Percentiles rank a stretch among this genome's conserved stretches.
phyloP scores from a whole-genome alignment of 371 early-diverging fungal genomes.

The Actinomortierella wolfii region DNA sequence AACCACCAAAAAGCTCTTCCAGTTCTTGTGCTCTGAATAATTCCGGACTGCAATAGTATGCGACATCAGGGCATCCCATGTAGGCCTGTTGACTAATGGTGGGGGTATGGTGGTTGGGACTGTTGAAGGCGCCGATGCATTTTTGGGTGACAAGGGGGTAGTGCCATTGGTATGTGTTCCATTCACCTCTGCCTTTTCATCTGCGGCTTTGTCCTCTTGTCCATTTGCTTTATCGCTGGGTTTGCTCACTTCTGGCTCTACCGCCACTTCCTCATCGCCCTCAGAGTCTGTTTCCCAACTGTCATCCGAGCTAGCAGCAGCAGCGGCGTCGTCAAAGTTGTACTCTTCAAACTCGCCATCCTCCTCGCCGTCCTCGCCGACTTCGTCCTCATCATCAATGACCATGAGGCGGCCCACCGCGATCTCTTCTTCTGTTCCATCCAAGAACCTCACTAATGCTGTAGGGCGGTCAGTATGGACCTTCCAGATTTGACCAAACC shows the following conservation, averaged over 20 bases:
- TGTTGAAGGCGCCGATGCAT: too few species aligned
- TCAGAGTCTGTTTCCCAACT: conserved; percentile 48
- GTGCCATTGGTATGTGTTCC: too few species aligned
- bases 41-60: too few species aligned
- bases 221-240: conserved; percentile 1
- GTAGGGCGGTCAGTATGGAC: conserved; percentile 42
- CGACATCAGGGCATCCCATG: too few species aligned
- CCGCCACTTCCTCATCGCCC: conserved; percentile 6
- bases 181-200: too few species aligned
- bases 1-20: conserved; percentile 36
- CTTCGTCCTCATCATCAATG: conserved; percentile 38
- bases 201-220: too few species aligned
- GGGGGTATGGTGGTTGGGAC: too few species aligned
- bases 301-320: conserved; percentile 27
- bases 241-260: conserved; percentile 3
- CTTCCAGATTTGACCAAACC: conserved; percentile 52
- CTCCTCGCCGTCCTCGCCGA: conserved; percentile 21
- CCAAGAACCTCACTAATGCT: conserved; percentile 47
- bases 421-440: conserved; percentile 34
- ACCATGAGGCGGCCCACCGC: conserved; percentile 48
- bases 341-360: conserved; percentile 31
- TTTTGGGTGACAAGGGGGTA: too few species aligned
- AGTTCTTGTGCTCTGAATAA: conserved; percentile 22
- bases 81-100: too few species aligned
- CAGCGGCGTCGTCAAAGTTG: conserved; percentile 41